A percentile compares a stretch with the other conserved stretches of the same genome.
Evolutionary conservation across 441 rosid genomes (phyloP).

Genomic region (Bocquillonia castaneifolia): DNA sequence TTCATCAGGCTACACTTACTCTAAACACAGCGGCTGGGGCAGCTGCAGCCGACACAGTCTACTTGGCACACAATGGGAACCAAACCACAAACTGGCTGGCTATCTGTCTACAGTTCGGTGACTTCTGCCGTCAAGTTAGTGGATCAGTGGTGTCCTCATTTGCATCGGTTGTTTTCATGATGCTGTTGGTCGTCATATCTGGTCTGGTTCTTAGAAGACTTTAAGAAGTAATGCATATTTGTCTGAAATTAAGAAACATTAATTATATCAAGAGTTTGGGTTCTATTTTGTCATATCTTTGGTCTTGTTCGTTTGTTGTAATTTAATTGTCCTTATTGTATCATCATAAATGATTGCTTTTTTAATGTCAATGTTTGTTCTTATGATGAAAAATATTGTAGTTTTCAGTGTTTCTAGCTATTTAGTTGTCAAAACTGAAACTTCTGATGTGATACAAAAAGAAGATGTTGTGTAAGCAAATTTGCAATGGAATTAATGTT

Average conservation of each 20-base stretch:
- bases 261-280: too few species aligned
- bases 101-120: constrained; percentile 73
- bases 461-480: neutral
- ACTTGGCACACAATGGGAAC: constrained; percentile 86
- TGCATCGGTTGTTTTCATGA: constrained; percentile 33
- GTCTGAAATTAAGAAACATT: too few species aligned
- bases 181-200: constrained; percentile 50
- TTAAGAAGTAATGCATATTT: too few species aligned
- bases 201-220: constrained; percentile 46
- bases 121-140: constrained; percentile 56
- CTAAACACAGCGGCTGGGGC: constrained; percentile 45
- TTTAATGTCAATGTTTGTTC: neutral
- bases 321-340: too few species aligned
- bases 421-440: neutral
- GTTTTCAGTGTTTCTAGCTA: neutral
- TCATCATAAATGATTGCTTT: too few species aligned
- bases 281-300: too few species aligned
- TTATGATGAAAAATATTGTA: neutral
- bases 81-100: constrained; percentile 69
- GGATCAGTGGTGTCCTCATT: constrained; percentile 73
- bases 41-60: constrained; percentile 53
- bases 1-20: constrained; percentile 51
- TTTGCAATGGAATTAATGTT: neutral
- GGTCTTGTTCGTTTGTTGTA: too few species aligned
- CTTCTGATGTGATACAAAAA: neutral